Evolutionary conservation across 495 filamentous ascomycete species (phyloP), one percentile per base, ranked within the genome.

Genomic region (Chaetomium fimeti): DNA sequence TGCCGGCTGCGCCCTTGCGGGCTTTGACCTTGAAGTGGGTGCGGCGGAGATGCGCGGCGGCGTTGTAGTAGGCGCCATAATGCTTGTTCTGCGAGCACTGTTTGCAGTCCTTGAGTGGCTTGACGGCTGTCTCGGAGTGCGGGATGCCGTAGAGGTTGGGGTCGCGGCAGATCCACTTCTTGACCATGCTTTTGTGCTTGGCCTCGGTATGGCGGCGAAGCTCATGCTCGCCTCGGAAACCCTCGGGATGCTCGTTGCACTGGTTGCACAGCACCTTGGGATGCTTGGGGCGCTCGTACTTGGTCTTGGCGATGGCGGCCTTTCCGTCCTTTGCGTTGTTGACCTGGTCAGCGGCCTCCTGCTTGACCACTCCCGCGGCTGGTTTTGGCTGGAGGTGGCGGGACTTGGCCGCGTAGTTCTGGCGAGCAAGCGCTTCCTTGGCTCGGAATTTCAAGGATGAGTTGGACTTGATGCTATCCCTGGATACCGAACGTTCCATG

Each of bases 51-150:
- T 97, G 94, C 0, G 93, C 93, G 2, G 93, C 91, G 1, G 93
- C 93, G 68, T 98, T 98, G 72, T 98, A 97, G 75, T 98, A 96
- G 25, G 89, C 91, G 5, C 89, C 89, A 69, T 98, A 98, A 61
- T 80, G 82, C 78, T 97, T 97, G 55, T 82, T 77, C 27, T 83
- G 84, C 12, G 82, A 83, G 66, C 94, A 98, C 45, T 89, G 85
- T 74, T 97, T 96, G 83, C 94, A 98, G 65, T 88, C 90, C n/a
- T 82, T 78, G 7, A 98, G 83, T 18, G 82, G 73, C 65, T 91
- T 88, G 54, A 87, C 83, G 48, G 83, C 79, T 24, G 75, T 79
- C 40, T 81, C 75, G 38, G 68, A 51, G 57, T 74, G 71, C 11
- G 73, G 69, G 42, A 83, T 71, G 22, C 77, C 76, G 22, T 60